Percentiles rank a stretch among this genome's conserved stretches.
Conservation (phyloP, 192 early-diverging fungal species). For the Gigaspora rosea region DNA sequence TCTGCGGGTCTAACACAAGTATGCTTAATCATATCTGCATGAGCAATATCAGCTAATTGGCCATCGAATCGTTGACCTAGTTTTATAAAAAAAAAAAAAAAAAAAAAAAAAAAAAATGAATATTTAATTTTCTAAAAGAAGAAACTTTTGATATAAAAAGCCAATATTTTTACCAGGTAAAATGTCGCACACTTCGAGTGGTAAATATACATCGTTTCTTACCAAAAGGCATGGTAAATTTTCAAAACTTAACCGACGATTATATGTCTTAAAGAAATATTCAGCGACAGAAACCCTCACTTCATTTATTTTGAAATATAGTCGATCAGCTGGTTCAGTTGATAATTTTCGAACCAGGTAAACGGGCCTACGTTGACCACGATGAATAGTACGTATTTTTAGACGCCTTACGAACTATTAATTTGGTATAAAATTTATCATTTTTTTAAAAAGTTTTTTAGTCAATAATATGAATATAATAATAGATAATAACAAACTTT, state of each 20-base stretch:
- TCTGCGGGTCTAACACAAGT: constrained; percentile 9
- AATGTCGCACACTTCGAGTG: neutral
- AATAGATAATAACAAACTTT: neutral
- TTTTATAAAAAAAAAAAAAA: neutral
- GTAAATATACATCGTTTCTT: neutral
- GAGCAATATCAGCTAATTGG: neutral
- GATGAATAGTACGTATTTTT: neutral
- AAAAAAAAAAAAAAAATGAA: neutral
- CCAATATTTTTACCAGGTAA: neutral
- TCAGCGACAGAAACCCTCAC: neutral
- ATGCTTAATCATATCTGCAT: constrained; percentile 12
- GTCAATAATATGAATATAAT: neutral
- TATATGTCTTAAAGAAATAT: constrained; percentile 3
- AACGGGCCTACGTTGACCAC: neutral
- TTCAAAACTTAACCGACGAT: neutral
- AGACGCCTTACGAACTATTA: neutral
- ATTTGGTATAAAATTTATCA: neutral
- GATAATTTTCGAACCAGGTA: neutral
- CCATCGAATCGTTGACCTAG: constrained; percentile 13
- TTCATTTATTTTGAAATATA: neutral
- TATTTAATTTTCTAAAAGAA: neutral
- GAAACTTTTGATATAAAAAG: neutral
- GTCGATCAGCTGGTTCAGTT: neutral
- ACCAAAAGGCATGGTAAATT: constrained; percentile 8
- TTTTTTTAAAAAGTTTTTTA: neutral